Evolutionary conservation across 257 asterid species (phyloP), one percentile per base, ranked within the genome.

Genomic region (Ocimum tenuiflorum): DNA sequence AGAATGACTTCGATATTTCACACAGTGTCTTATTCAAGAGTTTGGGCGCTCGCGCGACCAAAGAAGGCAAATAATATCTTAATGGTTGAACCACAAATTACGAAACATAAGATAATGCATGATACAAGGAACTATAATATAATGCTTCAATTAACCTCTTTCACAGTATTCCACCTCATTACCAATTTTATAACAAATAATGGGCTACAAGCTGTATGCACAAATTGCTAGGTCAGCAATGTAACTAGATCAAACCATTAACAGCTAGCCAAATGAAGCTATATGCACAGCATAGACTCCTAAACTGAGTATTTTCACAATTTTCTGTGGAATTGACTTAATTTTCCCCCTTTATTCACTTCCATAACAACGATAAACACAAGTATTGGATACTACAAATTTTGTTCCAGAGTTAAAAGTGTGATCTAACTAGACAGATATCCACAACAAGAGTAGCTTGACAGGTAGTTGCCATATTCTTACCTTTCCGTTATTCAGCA

Each of bases 401-500:
- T n/a, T 38, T 4, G 9, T 59, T 59, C 51, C 38, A 7, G 38
- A 10, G 27, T 24, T 12, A 22, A 1, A 33, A 56, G 6, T 23
- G 24, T 43, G 27, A 42, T 58, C 24, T 31, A 33, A 61, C 60
- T 60, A 24, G 19, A 18, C 19, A 23, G 55, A 52, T 47, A 11
- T 31, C 52, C 17, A 53, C 45, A 39, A 66, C 6, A n/a, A 31
- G 23, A 59, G 53, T 22, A 67, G 38, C 58, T 29, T 31, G 39
- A 23, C 35, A 63, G 23, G 36, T 12, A 19, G 19, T 23, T 17
- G 59, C 31, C 22, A 4, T 15, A 69, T 61, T 12, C 67, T 50
- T 43, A 81, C 95, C 82, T 74, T 74, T 66, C 67, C 73, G 65
- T 78, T 78, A 13, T 78, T 73, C 45, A 3, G 56, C 69, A 74